These are phyloP conservation scores for Nakaseomyces bracarensis DNA, from an alignment of 1,139 yeast species.

Conservation along the genomic window DNA sequence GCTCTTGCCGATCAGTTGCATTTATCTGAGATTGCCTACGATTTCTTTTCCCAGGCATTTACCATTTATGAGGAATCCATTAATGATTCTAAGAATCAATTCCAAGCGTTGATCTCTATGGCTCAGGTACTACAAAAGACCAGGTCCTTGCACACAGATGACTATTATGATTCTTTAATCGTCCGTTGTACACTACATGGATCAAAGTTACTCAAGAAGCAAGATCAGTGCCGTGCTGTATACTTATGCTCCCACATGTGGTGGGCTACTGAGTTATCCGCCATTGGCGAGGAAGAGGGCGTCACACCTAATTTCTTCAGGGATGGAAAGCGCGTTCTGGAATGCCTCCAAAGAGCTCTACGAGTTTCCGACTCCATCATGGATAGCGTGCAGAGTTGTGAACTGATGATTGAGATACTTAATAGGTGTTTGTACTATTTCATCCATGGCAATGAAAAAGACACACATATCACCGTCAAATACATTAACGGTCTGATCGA, in stretches of 20 bases:
- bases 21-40: slow-evolving; percentile 65
- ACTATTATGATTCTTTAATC: slow-evolving; percentile 60
- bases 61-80: slow-evolving; percentile 78
- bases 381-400: slow-evolving; percentile 49
- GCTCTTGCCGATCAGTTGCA: slow-evolving; percentile 68
- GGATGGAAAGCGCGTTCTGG: slow-evolving; percentile 56
- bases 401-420: slow-evolving; percentile 80
- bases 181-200: slow-evolving; percentile 84
- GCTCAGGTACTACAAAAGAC: slow-evolving; percentile 46
- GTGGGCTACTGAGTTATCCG: slow-evolving; percentile 73
- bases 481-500: slow-evolving; percentile 84
- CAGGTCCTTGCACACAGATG: slow-evolving; percentile 27
- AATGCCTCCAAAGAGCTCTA: slow-evolving; percentile 65
- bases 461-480: slow-evolving; percentile 61
- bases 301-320: slow-evolving; percentile 29
- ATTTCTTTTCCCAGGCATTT: slow-evolving; percentile 82
- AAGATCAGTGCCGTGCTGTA: slow-evolving; percentile 90
- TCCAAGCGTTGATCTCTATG: slow-evolving; percentile 45
- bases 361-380: slow-evolving; percentile 90
- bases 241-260: slow-evolving; percentile 83
- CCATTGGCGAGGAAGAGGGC: slow-evolving; percentile 43
- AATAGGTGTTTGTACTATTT: slow-evolving; percentile 79
- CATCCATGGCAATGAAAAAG: slow-evolving; percentile 68
- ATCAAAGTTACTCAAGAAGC: slow-evolving; percentile 78
- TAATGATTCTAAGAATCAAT: slow-evolving; percentile 51